Percentiles rank a stretch among this genome's conserved stretches.
Evolutionary conservation across 805 yeast species (phyloP).

Genomic region (Lipomyces orientalis): DNA sequence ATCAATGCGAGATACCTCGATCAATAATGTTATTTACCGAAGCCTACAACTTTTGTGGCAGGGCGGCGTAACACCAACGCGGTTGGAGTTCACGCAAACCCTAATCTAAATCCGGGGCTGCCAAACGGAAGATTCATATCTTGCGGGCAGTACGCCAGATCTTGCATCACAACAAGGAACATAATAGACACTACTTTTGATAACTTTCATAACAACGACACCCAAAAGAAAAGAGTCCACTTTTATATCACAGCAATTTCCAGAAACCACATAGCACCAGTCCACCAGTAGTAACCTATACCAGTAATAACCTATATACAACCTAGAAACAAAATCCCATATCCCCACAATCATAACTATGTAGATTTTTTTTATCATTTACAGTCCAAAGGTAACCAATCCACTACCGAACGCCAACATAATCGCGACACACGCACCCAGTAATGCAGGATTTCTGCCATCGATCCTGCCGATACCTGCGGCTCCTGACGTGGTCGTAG

Average conservation of each 20-base stretch:
- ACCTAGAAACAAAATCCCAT: neutral
- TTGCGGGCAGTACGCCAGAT: neutral
- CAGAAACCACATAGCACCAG: neutral
- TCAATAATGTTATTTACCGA: neutral
- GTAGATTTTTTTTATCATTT: neutral
- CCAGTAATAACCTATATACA: neutral
- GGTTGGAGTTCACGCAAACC: neutral
- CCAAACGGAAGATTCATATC: too few relatives aligned
- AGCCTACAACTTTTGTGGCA: too few relatives aligned
- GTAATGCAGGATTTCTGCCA: neutral
- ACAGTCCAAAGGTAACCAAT: neutral
- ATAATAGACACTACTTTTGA: neutral
- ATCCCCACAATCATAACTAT: neutral
- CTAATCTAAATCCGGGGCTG: too few relatives aligned
- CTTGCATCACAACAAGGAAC: neutral
- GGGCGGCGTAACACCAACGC: neutral
- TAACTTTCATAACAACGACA: neutral
- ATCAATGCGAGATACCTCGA: neutral
- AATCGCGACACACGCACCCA: neutral
- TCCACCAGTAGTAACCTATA: neutral
- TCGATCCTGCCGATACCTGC: neutral
- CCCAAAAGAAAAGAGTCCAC: neutral
- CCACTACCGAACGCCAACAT: neutral
- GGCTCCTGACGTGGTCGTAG: slow-evolving; percentile 21
- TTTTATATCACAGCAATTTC: neutral